Conservation (phyloP, 1,284 basidiomycete species). For the Polyporus tsugae region DNA sequence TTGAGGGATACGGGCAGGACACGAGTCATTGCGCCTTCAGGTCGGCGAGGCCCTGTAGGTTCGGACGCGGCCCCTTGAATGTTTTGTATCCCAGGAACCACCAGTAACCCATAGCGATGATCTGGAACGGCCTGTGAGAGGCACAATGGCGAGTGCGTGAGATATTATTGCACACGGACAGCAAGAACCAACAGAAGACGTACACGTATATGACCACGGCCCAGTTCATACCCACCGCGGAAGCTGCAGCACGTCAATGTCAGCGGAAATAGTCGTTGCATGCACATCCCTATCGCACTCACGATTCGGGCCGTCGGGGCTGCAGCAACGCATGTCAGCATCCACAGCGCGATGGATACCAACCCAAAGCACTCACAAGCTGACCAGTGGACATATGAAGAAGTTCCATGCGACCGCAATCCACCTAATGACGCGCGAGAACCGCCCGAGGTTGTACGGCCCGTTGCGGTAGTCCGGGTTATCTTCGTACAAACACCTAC, state of each 20-base stretch:
- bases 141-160: neutral
- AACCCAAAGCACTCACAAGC: constrained; percentile 3
- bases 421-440: constrained; percentile 1
- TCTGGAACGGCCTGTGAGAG: constrained; percentile 2
- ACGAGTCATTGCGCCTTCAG: neutral
- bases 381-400: constrained; percentile 10
- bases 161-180: neutral
- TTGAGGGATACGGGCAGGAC: constrained; percentile 46
- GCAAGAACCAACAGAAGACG: neutral
- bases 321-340: neutral
- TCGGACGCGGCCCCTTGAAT: constrained; percentile 12
- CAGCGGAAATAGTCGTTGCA: neutral
- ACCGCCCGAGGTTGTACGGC: constrained; percentile 6
- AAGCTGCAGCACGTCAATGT: neutral
- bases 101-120: constrained; percentile 6
- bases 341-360: too few relatives aligned
- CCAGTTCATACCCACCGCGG: constrained; percentile 9
- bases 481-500: constrained; percentile 4
- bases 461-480: constrained; percentile 8
- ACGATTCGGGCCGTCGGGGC: constrained; percentile 8
- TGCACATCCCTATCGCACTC: neutral
- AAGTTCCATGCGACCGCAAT: constrained; percentile 10
- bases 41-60: constrained; percentile 1
- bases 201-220: constrained; percentile 13
- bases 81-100: constrained; percentile 6